phyloP scores from a whole-genome alignment of 1,139 yeast species.

The Torulaspora globosa region DNA sequence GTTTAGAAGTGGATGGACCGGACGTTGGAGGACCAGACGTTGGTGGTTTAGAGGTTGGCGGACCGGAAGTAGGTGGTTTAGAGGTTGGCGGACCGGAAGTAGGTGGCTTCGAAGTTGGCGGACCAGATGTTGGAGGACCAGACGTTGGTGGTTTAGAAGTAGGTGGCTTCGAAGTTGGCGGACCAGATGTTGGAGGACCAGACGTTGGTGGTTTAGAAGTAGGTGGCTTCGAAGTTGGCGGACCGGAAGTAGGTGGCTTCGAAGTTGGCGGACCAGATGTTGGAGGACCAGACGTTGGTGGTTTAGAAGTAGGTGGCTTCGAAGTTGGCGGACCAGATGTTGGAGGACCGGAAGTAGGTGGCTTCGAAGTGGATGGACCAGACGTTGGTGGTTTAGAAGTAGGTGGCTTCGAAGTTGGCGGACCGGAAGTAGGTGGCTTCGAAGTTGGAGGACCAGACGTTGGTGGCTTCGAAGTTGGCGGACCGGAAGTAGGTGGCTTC shows the following conservation, averaged over 20 bases:
- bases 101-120: slow-evolving; percentile 2
- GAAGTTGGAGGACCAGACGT: neutral
- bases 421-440: slow-evolving; percentile 1
- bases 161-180: neutral
- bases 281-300: slow-evolving; percentile 2
- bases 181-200: neutral
- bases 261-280: neutral
- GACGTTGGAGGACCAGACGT: neutral
- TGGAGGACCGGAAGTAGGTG: slow-evolving; percentile 1
- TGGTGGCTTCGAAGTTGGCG: slow-evolving; percentile 2
- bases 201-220: neutral
- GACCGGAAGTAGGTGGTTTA: neutral
- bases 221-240: slow-evolving; percentile 1
- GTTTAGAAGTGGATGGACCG: neutral
- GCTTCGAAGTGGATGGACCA: neutral
- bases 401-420: slow-evolving; percentile 1
- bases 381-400: neutral
- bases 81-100: neutral
- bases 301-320: neutral
- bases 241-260: neutral
- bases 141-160: neutral
- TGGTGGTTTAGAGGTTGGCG: slow-evolving; percentile 1
- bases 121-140: slow-evolving; percentile 1
- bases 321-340: slow-evolving; percentile 2
- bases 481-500: neutral